Conservation (phyloP, 2,329 filamentous ascomycete species). For the Apiospora kogelbergensis region DNA sequence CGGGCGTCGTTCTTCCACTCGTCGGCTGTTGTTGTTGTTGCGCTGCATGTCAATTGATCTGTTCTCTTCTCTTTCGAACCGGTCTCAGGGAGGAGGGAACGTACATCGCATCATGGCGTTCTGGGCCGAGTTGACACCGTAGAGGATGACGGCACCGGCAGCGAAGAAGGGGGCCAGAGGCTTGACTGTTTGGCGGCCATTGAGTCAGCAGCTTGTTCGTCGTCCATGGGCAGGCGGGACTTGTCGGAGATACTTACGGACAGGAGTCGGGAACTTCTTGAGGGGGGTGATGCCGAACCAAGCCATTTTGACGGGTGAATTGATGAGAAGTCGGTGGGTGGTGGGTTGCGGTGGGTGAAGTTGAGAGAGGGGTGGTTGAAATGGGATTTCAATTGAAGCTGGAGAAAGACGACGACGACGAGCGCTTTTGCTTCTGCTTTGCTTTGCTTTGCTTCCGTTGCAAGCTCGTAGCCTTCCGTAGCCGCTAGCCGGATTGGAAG, state of each 20-base stretch:
- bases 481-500: background rate
- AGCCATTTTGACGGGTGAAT: constrained; percentile 63
- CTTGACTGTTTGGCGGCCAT: constrained; percentile 61
- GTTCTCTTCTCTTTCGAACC: background rate
- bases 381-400: background rate
- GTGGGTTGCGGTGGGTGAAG: background rate
- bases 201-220: constrained; percentile 30
- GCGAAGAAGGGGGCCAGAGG: constrained; percentile 92
- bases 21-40: constrained; percentile 73
- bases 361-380: background rate
- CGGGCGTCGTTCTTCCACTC: constrained; percentile 98
- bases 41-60: constrained; percentile 24
- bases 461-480: background rate
- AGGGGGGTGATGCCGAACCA: constrained; percentile 64
- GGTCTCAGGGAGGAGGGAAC: constrained; percentile 19
- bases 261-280: constrained; percentile 79
- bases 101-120: constrained; percentile 76
- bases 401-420: no score
- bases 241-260: constrained; percentile 59
- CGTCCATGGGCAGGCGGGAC: background rate
- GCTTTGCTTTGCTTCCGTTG: background rate
- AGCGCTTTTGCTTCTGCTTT: constrained; percentile 13
- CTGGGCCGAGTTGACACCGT: constrained; percentile 85
- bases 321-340: constrained; percentile 30
- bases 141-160: constrained; percentile 84